These are phyloP conservation scores for Backusella tuberculispora DNA, from an alignment of 192 early-diverging fungal species.

Conservation along the genomic window DNA sequence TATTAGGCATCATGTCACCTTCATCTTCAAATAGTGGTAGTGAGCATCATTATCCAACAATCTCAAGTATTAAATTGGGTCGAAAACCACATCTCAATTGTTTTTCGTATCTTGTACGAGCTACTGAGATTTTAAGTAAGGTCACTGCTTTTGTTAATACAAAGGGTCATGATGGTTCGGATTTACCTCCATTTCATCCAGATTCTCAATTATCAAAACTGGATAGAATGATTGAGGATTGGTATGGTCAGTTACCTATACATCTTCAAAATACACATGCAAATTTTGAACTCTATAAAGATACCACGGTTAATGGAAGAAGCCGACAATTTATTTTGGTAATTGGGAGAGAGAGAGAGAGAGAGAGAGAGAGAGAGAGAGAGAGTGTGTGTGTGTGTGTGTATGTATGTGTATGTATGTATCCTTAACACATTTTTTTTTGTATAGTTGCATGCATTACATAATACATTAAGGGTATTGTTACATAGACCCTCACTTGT, in stretches of 20 bases:
- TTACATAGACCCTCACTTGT: conserved; percentile 53
- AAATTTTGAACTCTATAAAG: conserved; percentile 36
- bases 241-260: conserved; percentile 42
- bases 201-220: conserved; percentile 51
- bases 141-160: conserved; percentile 52
- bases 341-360: not conserved
- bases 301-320: conserved; percentile 18
- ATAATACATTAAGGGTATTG: conserved; percentile 50
- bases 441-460: conserved; percentile 48
- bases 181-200: conserved; percentile 42
- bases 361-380: not conserved
- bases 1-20: not conserved
- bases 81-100: conserved; percentile 10
- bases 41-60: not conserved
- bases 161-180: conserved; percentile 36
- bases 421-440: not conserved
- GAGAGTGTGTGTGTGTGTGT: not conserved
- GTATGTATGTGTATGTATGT: too few species aligned
- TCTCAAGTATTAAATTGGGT: not conserved
- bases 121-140: conserved; percentile 46
- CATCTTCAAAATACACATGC: conserved; percentile 44
- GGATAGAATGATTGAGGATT: conserved; percentile 39
- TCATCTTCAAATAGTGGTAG: not conserved
- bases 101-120: conserved; percentile 46
- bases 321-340: conserved; percentile 27